Base-by-base conservation (phyloP, 208 protist species). In the Trichomonas gallinae region DNA sequence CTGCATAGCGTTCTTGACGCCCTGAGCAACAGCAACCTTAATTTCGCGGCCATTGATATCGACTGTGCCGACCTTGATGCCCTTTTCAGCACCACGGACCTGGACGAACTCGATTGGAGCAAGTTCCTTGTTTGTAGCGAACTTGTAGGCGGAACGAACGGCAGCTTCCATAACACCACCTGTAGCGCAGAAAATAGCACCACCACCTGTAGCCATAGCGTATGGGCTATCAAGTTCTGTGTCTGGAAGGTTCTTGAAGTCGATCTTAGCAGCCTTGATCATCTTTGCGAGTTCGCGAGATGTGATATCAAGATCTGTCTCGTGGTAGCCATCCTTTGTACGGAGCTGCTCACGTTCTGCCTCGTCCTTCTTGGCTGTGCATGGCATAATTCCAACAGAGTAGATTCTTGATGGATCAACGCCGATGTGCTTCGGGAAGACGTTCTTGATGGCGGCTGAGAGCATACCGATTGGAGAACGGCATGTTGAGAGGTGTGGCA, bases 101-200 rank as follows among this genome's bases (percentile, higher is more conserved):
- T 21, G 9, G 1, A 26, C 1, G 31, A 44, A 2, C 4, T 44
- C 10, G 13, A 42, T 42, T 40, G 21, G 31, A 44, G 23, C 11
- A 13, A 87, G 4, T 87, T 34, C 36, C 13, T 34, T 42, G 1
- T 87, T 87, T 3, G 81, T 87, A 13, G 15, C 0, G 11, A 40
- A 44, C 36, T 87, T 42, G 36, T 87, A 87, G 13, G 97, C 96
- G 38, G 49, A 97, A 36, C 97, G 93, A 40, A 97, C 96, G 15
- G 96, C 97, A 21, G 97, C 97, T 96, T 97, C 97, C 97, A 97
- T 98, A n/a, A 98, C 97, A 63, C 97, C 97, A 42, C 51, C 91
- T 46, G 91, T 96, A 36, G 97, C 96, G 34, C 97, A 96, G 13
- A 98, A 96, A 6, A 97, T 96, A 0, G 46, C n/a, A 15, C 63